Evolutionary conservation across 805 yeast species (phyloP).

Genomic region (Metschnikowia proteae): DNA sequence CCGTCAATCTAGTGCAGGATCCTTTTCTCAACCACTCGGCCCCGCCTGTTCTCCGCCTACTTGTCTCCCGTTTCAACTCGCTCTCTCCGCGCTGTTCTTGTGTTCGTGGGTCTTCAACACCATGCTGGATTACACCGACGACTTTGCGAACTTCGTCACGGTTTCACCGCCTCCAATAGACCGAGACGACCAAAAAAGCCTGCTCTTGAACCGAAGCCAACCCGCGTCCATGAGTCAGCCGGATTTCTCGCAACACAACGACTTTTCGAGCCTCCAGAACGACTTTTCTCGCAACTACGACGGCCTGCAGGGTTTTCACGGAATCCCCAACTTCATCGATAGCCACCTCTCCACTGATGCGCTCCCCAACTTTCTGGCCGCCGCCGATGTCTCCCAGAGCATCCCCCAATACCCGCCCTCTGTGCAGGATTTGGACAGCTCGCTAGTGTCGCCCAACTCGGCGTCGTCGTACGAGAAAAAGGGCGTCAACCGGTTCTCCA

Average conservation of each 20-base stretch:
- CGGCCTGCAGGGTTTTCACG: background rate
- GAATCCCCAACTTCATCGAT: background rate
- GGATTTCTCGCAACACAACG: background rate
- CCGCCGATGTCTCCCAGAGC: background rate
- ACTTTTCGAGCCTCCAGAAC: background rate
- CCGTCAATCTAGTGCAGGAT: too few species aligned
- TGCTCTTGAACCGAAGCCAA: background rate
- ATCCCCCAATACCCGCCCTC: background rate
- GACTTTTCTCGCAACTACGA: background rate
- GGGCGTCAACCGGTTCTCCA: background rate
- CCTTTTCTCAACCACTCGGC: too few species aligned
- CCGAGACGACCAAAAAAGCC: background rate
- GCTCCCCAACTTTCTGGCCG: too few species aligned
- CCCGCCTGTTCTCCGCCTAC: too few species aligned
- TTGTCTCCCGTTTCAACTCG: too few species aligned
- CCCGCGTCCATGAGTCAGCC: background rate
- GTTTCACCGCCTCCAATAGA: slow-evolving; percentile 27
- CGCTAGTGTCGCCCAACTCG: slow-evolving; percentile 3
- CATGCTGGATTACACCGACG: slow-evolving; percentile 16
- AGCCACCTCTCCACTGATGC: too few species aligned
- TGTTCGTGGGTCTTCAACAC: too few species aligned
- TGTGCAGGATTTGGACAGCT: background rate
- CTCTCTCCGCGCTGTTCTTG: too few species aligned
- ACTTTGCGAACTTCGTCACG: slow-evolving; percentile 29
- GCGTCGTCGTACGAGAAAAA: background rate